Evolutionary conservation across 768 basidiomycete species (phyloP).

Genomic region (Thelephora aurantiotincta): DNA sequence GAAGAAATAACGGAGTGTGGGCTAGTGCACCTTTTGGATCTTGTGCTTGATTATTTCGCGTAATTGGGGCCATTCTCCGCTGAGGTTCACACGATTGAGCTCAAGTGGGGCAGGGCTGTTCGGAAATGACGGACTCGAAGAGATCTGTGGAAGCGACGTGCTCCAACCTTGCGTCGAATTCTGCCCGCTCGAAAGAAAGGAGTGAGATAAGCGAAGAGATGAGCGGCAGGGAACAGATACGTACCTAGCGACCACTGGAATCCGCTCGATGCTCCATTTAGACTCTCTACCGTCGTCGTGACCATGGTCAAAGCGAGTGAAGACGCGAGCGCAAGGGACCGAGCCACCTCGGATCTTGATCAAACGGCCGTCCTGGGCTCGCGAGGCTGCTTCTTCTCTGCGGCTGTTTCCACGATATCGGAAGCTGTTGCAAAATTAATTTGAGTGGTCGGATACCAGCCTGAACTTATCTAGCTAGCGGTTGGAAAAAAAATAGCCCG

Average conservation of each 20-base stretch:
- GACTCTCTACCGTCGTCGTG: neutral
- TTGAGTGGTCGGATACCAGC: too few species aligned
- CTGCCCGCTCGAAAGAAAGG: slow-evolving; percentile 21
- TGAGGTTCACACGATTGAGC: slow-evolving; percentile 12
- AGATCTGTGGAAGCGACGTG: slow-evolving; percentile 51
- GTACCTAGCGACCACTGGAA: slow-evolving; percentile 44
- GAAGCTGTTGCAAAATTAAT: too few species aligned
- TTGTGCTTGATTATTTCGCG: slow-evolving; percentile 63
- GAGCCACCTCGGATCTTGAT: neutral
- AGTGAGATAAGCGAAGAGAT: neutral
- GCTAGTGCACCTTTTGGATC: slow-evolving; percentile 39
- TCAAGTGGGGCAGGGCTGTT: neutral
- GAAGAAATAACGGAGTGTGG: neutral
- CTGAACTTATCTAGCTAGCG: too few species aligned
- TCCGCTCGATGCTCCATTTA: slow-evolving; percentile 1
- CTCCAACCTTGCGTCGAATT: slow-evolving; percentile 43
- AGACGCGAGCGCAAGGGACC: neutral
- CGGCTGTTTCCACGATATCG: too few species aligned
- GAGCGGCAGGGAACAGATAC: neutral
- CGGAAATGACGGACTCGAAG: slow-evolving; percentile 33
- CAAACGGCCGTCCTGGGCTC: too few species aligned
- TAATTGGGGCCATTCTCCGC: slow-evolving; percentile 56
- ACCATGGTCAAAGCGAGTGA: neutral
- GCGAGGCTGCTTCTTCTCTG: too few species aligned
- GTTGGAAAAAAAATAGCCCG: too few species aligned